Evolutionary conservation across 441 rosid genomes (phyloP), one percentile per base, ranked within the genome.

Genomic region (Viola pubescens): DNA sequence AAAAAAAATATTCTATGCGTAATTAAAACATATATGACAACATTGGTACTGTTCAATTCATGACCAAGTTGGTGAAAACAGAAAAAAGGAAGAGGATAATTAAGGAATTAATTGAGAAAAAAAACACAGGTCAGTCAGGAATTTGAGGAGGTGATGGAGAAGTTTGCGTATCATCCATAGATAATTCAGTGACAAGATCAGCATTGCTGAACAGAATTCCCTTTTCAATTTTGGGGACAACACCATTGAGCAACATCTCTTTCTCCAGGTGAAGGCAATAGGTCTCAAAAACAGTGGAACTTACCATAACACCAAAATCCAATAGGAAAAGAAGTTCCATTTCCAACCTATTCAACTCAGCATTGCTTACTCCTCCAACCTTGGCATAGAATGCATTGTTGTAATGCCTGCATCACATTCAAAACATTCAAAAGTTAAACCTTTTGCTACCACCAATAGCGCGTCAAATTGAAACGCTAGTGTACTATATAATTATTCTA

Each of bases 351-450:
- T 88, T 86, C 71, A 91, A 63, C 59, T 88, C 95, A 0, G 68
- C 73, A 34, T 83, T 86, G 82, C 79, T 86, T 63, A 91, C 82
- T 34, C 97, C 97, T 12, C 96, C 96, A 2, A 86, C 86, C 37
- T 77, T 59, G 0, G 94, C 94, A 37, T 80, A 84, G 69, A 88
- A 75, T 5, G 82, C 89, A 45, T 83, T 91, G 77, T 88, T 83
- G 67, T 88, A 80, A 54, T 88, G 97, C 73, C 94, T 90, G 73
- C 73, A 65, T 26, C 34, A 26, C 34, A 26, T 26, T 26, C 34
- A 26, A 26, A 26, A 26, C 34, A 26, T 26, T 26, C 34, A 26
- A 26, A 26, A 1, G 34, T 26, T 26, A 26, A 26, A 26, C 1
- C 34, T 26, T 26, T 26, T 26, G 34, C 34, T 26, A 19, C 26